A percentile compares a stretch with the other conserved stretches of the same genome.
phyloP scores from a whole-genome alignment of 2,329 filamentous ascomycete species.

The Fusarium verrucosum region DNA sequence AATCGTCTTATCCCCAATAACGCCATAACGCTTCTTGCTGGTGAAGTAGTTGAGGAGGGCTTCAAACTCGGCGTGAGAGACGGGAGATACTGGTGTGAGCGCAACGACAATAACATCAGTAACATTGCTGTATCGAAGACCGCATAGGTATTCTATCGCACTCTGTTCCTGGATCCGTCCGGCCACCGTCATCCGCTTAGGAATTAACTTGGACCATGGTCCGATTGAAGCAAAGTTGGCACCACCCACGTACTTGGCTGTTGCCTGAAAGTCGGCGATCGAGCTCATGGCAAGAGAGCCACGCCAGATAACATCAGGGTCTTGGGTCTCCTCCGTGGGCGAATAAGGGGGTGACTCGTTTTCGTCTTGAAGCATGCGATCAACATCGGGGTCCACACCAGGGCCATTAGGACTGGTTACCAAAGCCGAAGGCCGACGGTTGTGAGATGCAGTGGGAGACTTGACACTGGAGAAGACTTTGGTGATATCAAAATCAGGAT shows the following conservation, averaged over 20 bases:
- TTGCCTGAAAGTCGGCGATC: constrained; percentile 77
- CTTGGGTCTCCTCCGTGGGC: constrained; percentile 73
- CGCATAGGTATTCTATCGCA: constrained; percentile 90
- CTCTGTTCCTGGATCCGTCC: constrained; percentile 83
- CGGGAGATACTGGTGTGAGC: constrained; percentile 70
- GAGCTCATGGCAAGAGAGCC: constrained; percentile 80
- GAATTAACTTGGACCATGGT: constrained; percentile 79
- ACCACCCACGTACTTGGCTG: constrained; percentile 85
- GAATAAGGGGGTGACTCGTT: constrained; percentile 85
- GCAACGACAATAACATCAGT: constrained; percentile 87
- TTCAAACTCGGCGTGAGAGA: constrained; percentile 71
- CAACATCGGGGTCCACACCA: constrained; percentile 86
- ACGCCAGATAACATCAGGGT: constrained; percentile 80
- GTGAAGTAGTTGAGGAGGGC: constrained; percentile 89
- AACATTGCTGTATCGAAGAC: constrained; percentile 80
- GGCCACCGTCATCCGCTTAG: constrained; percentile 73
- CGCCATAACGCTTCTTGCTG: constrained; percentile 83
- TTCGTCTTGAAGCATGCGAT: constrained; percentile 84
- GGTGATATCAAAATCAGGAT: constrained; percentile 80
- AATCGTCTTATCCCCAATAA: constrained; percentile 79
- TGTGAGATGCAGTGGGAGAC: constrained; percentile 68
- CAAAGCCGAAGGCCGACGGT: constrained; percentile 60
- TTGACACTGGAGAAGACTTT: constrained; percentile 86
- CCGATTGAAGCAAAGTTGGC: constrained; percentile 75
- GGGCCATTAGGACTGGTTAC: constrained; percentile 61